Evolutionary conservation across 1,139 yeast genomes (phyloP).

Genomic region (Debaryomyces sp.): DNA sequence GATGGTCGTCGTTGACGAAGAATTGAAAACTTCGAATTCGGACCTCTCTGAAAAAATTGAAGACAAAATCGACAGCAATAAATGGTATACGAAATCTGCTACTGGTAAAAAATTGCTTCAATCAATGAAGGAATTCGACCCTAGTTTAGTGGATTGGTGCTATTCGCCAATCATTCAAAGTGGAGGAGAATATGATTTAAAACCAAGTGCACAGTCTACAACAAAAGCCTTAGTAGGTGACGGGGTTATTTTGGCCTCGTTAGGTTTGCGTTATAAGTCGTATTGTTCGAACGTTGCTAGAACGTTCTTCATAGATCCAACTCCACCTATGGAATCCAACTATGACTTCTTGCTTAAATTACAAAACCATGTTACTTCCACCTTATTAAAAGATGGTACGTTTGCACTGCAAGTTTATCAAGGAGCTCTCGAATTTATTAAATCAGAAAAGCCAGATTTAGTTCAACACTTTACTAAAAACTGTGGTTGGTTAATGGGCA

Average conservation of each 20-base stretch:
- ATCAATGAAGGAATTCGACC: conserved; percentile 60
- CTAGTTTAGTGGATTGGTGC: conserved; percentile 87
- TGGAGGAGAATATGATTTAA: conserved; percentile 83
- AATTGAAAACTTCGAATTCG: conserved; percentile 70
- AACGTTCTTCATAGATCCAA: conserved; percentile 89
- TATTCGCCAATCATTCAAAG: conserved; percentile 91
- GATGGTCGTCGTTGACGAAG: conserved; percentile 88
- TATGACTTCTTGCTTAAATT: conserved; percentile 76
- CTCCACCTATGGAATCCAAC: conserved; percentile 74
- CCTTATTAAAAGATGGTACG: conserved; percentile 65
- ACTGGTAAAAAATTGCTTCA: conserved; percentile 57
- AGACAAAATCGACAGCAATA: conserved; percentile 75
- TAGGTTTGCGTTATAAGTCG: conserved; percentile 86
- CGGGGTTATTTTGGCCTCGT: conserved; percentile 80
- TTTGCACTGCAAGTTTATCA: conserved; percentile 68
- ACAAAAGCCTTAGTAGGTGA: conserved; percentile 67
- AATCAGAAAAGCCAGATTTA: conserved; percentile 63
- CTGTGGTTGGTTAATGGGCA: conserved; percentile 88
- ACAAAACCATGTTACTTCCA: conserved; percentile 60
- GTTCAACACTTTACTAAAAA: conserved; percentile 71
- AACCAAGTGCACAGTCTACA: conserved; percentile 80
- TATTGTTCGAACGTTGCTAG: conserved; percentile 90
- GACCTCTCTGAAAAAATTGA: conserved; percentile 79
- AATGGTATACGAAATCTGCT: conserved; percentile 66
- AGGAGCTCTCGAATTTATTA: conserved; percentile 61